phyloP scores from a whole-genome alignment of 1,284 basidiomycete genomes.

The Paramarasmius palmivorus region DNA sequence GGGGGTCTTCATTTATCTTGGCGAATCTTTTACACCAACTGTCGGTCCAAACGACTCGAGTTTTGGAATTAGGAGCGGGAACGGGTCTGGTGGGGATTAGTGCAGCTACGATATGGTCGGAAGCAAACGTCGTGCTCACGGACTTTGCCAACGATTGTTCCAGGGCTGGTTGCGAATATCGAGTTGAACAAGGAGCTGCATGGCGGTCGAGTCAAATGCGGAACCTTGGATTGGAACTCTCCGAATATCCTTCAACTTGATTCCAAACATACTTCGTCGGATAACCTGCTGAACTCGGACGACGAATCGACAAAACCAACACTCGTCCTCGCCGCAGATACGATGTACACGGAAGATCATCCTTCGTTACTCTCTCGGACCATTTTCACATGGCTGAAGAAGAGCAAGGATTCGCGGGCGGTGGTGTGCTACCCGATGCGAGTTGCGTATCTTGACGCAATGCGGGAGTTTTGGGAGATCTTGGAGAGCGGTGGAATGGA shows the following conservation, averaged over 20 bases:
- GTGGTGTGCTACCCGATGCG: constrained; percentile 4
- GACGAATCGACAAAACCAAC: background rate
- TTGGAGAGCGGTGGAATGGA: background rate
- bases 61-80: background rate
- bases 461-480: constrained; percentile 2
- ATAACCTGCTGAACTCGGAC: background rate
- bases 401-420: background rate
- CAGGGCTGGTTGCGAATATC: background rate
- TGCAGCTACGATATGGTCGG: background rate
- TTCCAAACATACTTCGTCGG: background rate
- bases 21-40: constrained; percentile 3
- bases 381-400: constrained; percentile 1
- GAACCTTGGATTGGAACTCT: constrained; percentile 2
- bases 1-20: background rate
- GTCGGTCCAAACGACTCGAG: background rate
- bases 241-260: background rate
- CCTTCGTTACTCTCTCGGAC: constrained; percentile 1
- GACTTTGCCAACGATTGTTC: constrained; percentile 1
- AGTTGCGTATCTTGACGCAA: background rate
- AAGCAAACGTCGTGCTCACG: background rate
- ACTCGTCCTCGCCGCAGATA: background rate
- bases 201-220: background rate
- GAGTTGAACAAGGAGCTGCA: background rate
- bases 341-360: constrained; percentile 6
- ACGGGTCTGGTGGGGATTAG: background rate